Conservation (phyloP, 1,139 yeast species). For the Yamadazyma dendronema region DNA sequence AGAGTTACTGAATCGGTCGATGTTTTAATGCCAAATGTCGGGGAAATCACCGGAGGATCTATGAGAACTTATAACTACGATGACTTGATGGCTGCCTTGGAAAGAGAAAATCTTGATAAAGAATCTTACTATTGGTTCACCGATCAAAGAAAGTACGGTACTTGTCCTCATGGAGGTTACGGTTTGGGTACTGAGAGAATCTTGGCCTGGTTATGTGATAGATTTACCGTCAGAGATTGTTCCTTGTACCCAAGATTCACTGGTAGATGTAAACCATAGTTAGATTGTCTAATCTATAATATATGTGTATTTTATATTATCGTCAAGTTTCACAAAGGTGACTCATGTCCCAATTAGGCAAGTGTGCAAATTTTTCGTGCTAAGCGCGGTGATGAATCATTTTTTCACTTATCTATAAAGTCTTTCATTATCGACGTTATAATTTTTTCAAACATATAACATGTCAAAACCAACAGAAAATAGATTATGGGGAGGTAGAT, state of each 20-base stretch:
- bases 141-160: constrained; percentile 95
- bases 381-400: constrained; percentile 39
- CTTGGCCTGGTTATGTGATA: constrained; percentile 95
- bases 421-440: not conserved
- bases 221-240: constrained; percentile 97
- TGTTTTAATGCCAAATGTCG: constrained; percentile 97
- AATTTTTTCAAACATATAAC: not conserved
- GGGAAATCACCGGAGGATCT: constrained; percentile 97
- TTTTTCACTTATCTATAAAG: not conserved
- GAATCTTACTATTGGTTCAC: constrained; percentile 90
- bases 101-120: constrained; percentile 85
- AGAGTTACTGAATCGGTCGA: constrained; percentile 98
- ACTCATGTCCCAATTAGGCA: constrained; percentile 22
- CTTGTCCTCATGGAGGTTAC: constrained; percentile 98
- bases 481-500: constrained; percentile 98
- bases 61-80: constrained; percentile 89
- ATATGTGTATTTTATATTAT: not conserved
- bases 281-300: not conserved
- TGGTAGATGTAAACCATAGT: constrained; percentile 93
- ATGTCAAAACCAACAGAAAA: constrained; percentile 46
- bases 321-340: too few species aligned
- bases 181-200: constrained; percentile 98
- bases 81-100: constrained; percentile 85
- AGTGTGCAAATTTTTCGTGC: constrained; percentile 10
- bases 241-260: constrained; percentile 96